These are phyloP conservation scores for Typha latifolia DNA, from an alignment of 176 grass and related monocot genomes.

Conservation along the genomic window DNA sequence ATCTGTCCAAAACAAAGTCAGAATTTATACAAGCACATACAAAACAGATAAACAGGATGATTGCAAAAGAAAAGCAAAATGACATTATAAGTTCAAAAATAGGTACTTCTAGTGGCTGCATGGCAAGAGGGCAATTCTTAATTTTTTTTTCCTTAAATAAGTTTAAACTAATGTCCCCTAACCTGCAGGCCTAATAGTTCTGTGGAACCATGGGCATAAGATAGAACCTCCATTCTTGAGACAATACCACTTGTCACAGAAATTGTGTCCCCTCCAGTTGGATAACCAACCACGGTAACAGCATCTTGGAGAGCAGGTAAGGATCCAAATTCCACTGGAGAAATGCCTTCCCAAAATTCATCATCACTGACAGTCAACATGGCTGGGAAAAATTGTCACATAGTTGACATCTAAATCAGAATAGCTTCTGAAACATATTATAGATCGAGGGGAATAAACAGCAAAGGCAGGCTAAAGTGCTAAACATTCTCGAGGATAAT, in stretches of 20 bases:
- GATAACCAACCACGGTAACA: conserved; percentile 92
- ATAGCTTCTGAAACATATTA: neutral
- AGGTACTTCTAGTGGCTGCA: neutral
- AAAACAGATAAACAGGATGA: too few species aligned
- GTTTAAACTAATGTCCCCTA: neutral
- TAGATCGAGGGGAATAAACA: too few species aligned
- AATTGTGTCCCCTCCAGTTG: conserved; percentile 96
- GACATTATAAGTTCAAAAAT: too few species aligned
- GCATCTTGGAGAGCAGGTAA: conserved; percentile 93
- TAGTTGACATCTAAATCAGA: neutral
- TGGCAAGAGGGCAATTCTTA: neutral
- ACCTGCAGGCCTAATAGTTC: conserved; percentile 95
- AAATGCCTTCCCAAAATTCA: conserved; percentile 88
- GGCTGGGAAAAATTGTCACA: conserved; percentile 26
- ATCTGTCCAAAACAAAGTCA: conserved; percentile 53
- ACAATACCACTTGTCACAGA: conserved; percentile 96
- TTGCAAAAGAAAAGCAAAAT: too few species aligned
- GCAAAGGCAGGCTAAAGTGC: too few species aligned
- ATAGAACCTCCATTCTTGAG: conserved; percentile 93
- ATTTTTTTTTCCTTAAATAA: too few species aligned
- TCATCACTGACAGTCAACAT: conserved; percentile 86
- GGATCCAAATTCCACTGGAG: conserved; percentile 60
- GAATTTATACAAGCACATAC: neutral
- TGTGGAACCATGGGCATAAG: conserved; percentile 95
- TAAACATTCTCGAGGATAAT: too few species aligned